Evolutionary conservation across 225 moss, liverwort and hornwort genomes (phyloP).

Genomic region (Polytrichum commune): DNA sequence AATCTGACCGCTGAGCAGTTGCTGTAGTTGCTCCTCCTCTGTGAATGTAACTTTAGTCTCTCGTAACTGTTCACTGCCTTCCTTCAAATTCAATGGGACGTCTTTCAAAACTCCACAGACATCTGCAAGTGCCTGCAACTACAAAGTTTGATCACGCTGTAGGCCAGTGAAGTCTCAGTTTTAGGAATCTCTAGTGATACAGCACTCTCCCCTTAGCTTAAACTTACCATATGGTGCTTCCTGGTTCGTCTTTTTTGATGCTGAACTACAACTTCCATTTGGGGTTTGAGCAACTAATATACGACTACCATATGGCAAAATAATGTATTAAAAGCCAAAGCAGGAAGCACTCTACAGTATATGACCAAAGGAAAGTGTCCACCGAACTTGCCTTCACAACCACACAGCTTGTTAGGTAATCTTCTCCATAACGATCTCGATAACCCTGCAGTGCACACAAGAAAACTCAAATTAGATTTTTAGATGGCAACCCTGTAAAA

Average conservation of each 20-base stretch:
- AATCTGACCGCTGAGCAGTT: conserved; percentile 55
- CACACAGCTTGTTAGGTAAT: conserved; percentile 74
- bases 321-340: too few relatives aligned
- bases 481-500: background rate
- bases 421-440: conserved; percentile 81
- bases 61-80: conserved; percentile 42
- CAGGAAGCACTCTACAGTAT: too few relatives aligned
- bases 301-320: too few relatives aligned
- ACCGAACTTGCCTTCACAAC: conserved; percentile 61
- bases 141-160: background rate
- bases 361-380: background rate
- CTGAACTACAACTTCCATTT: too few relatives aligned
- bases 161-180: background rate
- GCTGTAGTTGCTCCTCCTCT: conserved; percentile 64
- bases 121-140: conserved; percentile 65
- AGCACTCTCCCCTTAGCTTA: too few relatives aligned
- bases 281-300: too few relatives aligned
- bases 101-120: conserved; percentile 59
- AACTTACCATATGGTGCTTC: too few relatives aligned
- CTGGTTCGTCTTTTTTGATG: too few relatives aligned
- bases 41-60: conserved; percentile 31
- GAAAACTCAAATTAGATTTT: conserved; percentile 3
- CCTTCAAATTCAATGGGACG: conserved; percentile 52
- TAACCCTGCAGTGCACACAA: conserved; percentile 52
- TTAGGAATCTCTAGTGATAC: background rate